phyloP scores from a whole-genome alignment of 176 grass and related monocot species.

The Zea luxurians region DNA sequence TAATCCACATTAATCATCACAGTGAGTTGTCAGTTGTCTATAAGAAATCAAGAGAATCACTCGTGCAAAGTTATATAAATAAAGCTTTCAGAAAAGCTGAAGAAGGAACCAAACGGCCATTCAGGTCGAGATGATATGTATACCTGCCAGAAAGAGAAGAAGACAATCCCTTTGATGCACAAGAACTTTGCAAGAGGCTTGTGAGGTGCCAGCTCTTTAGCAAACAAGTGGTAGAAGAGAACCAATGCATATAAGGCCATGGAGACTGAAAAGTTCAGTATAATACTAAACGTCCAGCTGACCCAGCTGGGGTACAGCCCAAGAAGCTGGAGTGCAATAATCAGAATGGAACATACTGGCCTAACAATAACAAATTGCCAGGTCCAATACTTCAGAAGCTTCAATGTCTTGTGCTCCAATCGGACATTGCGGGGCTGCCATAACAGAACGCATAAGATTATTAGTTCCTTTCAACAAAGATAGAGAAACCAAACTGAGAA shows the following conservation, averaged over 20 bases:
- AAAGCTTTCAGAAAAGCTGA: not conserved
- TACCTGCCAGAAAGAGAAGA: conserved; percentile 99
- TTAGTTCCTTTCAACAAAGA: conserved; percentile 30
- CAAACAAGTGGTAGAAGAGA: conserved; percentile 95
- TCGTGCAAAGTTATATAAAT: not conserved
- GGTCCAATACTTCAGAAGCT: conserved; percentile 96
- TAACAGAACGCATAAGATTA: conserved; percentile 22
- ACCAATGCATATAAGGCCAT: conserved; percentile 92
- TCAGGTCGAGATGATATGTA: conserved; percentile 7
- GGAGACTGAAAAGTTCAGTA: conserved; percentile 94
- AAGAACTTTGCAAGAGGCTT: conserved; percentile 93
- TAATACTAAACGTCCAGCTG: conserved; percentile 85
- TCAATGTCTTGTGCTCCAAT: conserved; percentile 83
- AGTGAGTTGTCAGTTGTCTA: not conserved
- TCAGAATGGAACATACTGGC: conserved; percentile 77
- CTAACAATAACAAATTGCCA: conserved; percentile 99
- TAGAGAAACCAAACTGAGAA: conserved; percentile 18
- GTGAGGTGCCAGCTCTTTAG: conserved; percentile 92
- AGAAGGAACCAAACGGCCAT: conserved; percentile 10
- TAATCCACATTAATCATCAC: not conserved
- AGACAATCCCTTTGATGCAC: conserved; percentile 98
- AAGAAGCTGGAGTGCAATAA: conserved; percentile 88
- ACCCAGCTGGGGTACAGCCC: conserved; percentile 81
- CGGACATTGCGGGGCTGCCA: conserved; percentile 71
- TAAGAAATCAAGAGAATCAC: not conserved